Evolutionary conservation across 2,329 filamentous ascomycete genomes (phyloP).

Genomic region (Sporothrix humicola): DNA sequence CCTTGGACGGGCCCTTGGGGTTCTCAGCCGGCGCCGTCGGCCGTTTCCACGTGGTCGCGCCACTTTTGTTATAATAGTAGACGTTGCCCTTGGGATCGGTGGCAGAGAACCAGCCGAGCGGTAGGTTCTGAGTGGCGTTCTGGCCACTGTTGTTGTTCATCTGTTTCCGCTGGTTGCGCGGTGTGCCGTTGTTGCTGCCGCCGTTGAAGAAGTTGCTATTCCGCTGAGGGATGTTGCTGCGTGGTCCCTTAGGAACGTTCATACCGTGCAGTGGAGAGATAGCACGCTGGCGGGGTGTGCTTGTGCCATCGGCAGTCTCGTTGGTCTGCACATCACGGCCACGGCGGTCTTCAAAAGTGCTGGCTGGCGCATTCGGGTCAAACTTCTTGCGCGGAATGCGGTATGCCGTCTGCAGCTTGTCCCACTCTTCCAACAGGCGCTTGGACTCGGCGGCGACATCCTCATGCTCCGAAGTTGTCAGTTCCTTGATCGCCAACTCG

Average conservation of each 20-base stretch:
- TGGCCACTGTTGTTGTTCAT: background rate
- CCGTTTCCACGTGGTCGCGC: slow-evolving; percentile 79
- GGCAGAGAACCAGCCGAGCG: slow-evolving; percentile 84
- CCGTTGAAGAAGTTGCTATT: slow-evolving; percentile 56
- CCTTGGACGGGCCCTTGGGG: slow-evolving; percentile 68
- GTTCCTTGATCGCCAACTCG: slow-evolving; percentile 74
- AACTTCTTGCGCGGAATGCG: slow-evolving; percentile 90
- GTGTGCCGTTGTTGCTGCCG: slow-evolving; percentile 49
- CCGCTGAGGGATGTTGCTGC: slow-evolving; percentile 63
- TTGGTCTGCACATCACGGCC: slow-evolving; percentile 56
- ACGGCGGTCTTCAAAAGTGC: slow-evolving; percentile 66
- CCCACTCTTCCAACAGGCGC: slow-evolving; percentile 81
- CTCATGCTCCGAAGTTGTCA: slow-evolving; percentile 72
- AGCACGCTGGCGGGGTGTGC: slow-evolving; percentile 19
- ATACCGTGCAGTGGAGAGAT: slow-evolving; percentile 51
- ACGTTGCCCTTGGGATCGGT: slow-evolving; percentile 71
- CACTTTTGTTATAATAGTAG: slow-evolving; percentile 85
- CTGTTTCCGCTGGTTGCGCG: slow-evolving; percentile 54
- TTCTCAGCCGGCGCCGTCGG: slow-evolving; percentile 74
- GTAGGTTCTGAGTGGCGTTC: slow-evolving; percentile 53
- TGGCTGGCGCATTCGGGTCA: slow-evolving; percentile 66
- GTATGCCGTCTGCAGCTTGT: slow-evolving; percentile 86
- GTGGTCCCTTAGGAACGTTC: slow-evolving; percentile 63
- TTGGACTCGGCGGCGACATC: slow-evolving; percentile 74
- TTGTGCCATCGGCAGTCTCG: slow-evolving; percentile 40